Base-by-base conservation (phyloP, 176 grass and related monocot species). In the Eleusine indica region DNA sequence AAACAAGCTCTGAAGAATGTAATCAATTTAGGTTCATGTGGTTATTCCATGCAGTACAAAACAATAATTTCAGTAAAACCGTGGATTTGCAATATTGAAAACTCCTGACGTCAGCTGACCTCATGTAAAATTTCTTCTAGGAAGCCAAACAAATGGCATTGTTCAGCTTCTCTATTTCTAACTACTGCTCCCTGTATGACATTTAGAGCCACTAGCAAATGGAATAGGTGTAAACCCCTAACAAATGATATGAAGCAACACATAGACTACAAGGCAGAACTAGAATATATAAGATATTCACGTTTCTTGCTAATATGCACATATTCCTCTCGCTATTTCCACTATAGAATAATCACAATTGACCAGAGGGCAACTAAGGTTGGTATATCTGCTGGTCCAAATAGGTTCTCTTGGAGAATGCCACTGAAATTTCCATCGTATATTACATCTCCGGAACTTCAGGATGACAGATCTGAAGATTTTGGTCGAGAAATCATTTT, bases 381-480 rank as follows among this genome's bases (percentile, higher is more conserved):
- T 0, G 37, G 46, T 10, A 72, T 77, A 30, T 66, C 72, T 38
- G 28, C 54, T 52, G 35, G 82, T 71, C 25, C 56, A 77, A 82
- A 15, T 8, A 44, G 18, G 35, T 18, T 41, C n/a, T 75, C 41
- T 75, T 12, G 3, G 9, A 9, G 17, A 19, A 39, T 40, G 14
- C 54, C 71, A 82, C 66, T 78, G 21, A 57, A 86, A 48, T 68
- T 68, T 30, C 73, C 80, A 32, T 22, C 66, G 73, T 74, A 67
- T 41, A 90, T 61, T 86, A 25, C 60, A 29, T 63, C 39, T 28
- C n/a, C 64, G 42, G 12, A 44, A 43, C 3, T 39, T 47, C 60
- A 71, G 58, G 78, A 49, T 73, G 88, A 82, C 74, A 49, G 61
- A 40, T 86, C 48, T 74, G 68, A 79, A 86, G 44, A 83, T 73